These are phyloP conservation scores for Drechslerella dactyloides DNA, from an alignment of 2,329 filamentous ascomycete genomes.

Conservation along the genomic window DNA sequence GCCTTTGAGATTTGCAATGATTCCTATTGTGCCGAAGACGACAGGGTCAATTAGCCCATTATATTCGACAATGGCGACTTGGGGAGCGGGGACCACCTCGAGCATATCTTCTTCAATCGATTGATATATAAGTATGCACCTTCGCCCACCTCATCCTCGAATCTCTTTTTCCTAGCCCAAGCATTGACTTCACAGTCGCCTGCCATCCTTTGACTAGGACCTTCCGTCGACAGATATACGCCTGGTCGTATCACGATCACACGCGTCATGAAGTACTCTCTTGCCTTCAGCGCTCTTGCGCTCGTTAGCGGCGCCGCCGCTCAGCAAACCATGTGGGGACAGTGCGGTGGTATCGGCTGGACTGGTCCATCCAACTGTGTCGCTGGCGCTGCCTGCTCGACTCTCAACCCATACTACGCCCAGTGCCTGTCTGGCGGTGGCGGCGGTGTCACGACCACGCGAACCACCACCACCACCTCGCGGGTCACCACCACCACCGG, in stretches of 20 bases:
- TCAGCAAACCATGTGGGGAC: constrained; percentile 45
- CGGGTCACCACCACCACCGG: constrained; percentile 19
- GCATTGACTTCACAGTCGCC: constrained; percentile 47
- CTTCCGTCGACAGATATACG: constrained; percentile 31
- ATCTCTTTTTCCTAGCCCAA: constrained; percentile 26
- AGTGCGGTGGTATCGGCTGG: constrained; percentile 51
- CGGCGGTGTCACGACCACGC: constrained; percentile 20
- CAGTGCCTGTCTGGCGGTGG: constrained; percentile 53
- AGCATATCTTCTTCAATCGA: not conserved
- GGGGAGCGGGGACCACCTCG: not conserved
- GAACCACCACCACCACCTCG: constrained; percentile 33
- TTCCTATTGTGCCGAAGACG: not conserved
- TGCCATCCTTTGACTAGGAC: constrained; percentile 42
- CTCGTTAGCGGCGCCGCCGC: constrained; percentile 45
- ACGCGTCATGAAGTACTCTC: constrained; percentile 45
- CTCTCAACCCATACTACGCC: constrained; percentile 53
- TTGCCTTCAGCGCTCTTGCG: constrained; percentile 48
- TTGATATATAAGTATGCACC: constrained; percentile 44
- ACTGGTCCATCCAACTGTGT: constrained; percentile 52
- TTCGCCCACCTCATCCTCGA: constrained; percentile 36
- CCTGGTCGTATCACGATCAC: constrained; percentile 27
- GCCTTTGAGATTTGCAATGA: not conserved
- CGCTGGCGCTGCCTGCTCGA: constrained; percentile 51
- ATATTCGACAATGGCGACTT: constrained; percentile 8
- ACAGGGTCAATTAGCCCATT: constrained; percentile 19